phyloP scores from a whole-genome alignment of 805 yeast genomes.

The Starmerella davenportii region DNA sequence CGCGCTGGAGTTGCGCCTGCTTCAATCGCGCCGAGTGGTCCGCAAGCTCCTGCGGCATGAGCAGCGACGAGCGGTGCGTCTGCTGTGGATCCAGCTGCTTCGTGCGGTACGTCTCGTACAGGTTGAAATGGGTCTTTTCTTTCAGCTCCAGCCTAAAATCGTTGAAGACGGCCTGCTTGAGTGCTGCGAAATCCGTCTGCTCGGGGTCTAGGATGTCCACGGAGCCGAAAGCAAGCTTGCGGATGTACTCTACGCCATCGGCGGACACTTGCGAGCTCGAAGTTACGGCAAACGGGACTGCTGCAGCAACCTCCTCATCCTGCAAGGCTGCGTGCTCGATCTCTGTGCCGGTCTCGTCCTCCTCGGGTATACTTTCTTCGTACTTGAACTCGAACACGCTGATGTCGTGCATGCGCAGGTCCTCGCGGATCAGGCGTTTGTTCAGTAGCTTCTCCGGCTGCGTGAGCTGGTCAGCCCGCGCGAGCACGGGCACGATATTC shows the following conservation, averaged over 20 bases:
- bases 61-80: constrained; percentile 17
- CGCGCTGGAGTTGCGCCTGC: constrained; percentile 28
- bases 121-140: constrained; percentile 60
- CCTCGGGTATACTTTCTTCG: constrained; percentile 43
- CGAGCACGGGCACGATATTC: constrained; percentile 66
- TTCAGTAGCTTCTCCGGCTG: constrained; percentile 37
- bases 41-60: constrained; percentile 26
- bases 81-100: constrained; percentile 15
- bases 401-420: constrained; percentile 41
- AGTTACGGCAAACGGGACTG: constrained; percentile 58
- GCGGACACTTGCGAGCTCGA: constrained; percentile 51
- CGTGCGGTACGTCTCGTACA: constrained; percentile 49
- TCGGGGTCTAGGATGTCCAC: constrained; percentile 75
- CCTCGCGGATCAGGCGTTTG: constrained; percentile 39
- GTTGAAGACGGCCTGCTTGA: constrained; percentile 62
- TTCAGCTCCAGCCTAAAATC: constrained; percentile 70
- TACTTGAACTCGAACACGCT: constrained; percentile 61
- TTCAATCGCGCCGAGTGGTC: constrained; percentile 24
- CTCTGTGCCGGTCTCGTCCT: constrained; percentile 25
- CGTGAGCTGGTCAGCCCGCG: constrained; percentile 67
- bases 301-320: constrained; percentile 22
- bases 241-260: constrained; percentile 53
- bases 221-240: constrained; percentile 78
- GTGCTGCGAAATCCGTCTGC: constrained; percentile 71
- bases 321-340: constrained; percentile 27